These are phyloP conservation scores for Melampsora larici-populina DNA, from an alignment of 1,284 basidiomycete genomes.

Conservation along the genomic window DNA sequence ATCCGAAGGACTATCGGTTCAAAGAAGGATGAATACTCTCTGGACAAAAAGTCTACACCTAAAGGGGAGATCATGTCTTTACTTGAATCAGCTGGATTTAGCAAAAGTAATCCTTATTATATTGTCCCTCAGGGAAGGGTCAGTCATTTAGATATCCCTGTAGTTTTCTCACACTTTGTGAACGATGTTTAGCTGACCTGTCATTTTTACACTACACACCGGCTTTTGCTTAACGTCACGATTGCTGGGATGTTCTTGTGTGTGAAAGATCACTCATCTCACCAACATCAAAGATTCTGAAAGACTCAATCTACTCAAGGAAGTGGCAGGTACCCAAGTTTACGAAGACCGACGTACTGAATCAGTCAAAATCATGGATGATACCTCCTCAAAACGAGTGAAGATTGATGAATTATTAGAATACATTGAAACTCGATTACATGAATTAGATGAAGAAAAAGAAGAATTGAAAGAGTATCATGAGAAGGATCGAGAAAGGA, in stretches of 20 bases:
- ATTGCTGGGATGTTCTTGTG: not conserved
- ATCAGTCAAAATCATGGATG: constrained; percentile 90
- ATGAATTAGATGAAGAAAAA: constrained; percentile 94
- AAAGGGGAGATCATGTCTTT: constrained; percentile 97
- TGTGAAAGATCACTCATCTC: constrained; percentile 77
- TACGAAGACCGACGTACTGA: constrained; percentile 93
- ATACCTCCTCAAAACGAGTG: constrained; percentile 83
- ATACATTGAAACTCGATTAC: constrained; percentile 83
- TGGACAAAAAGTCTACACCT: constrained; percentile 90
- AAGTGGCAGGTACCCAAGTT: constrained; percentile 96
- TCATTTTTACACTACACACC: too few species aligned
- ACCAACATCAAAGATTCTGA: constrained; percentile 98
- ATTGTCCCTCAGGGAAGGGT: constrained; percentile 58
- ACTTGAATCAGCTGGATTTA: constrained; percentile 92
- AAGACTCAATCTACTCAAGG: constrained; percentile 86
- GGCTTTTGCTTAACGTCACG: too few species aligned
- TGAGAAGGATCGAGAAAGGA: constrained; percentile 85
- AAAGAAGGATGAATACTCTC: constrained; percentile 97
- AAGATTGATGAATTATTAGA: constrained; percentile 87
- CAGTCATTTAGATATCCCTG: constrained; percentile 5
- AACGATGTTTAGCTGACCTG: not conserved
- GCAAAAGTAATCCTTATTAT: constrained; percentile 95
- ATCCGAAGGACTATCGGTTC: constrained; percentile 89
- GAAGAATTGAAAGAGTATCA: constrained; percentile 96
- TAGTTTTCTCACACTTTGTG: not conserved